Conservation (phyloP, 2,329 filamentous ascomycete genomes). For the Aspergillus bombycis region DNA sequence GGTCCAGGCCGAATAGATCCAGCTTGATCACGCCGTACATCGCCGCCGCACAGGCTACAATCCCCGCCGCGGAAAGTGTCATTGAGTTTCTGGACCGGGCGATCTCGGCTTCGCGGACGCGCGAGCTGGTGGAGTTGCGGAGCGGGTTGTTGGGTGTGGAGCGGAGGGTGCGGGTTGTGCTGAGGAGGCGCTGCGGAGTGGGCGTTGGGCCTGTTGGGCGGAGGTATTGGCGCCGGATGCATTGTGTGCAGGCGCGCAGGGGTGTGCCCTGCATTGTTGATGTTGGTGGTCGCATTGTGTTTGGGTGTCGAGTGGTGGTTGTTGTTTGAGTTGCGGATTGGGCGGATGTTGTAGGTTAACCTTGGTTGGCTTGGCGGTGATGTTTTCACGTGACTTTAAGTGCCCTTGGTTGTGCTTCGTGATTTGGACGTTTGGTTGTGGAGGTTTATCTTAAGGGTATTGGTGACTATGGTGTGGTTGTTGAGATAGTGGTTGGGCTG, state of each 20-base stretch:
- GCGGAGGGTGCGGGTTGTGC: constrained; percentile 33
- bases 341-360: background rate
- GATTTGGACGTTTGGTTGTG: background rate
- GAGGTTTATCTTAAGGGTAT: background rate
- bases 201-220: constrained; percentile 5
- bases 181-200: constrained; percentile 24
- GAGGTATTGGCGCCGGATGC: constrained; percentile 27
- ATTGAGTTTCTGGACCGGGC: constrained; percentile 37
- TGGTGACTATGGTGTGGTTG: background rate
- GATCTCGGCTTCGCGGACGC: constrained; percentile 27
- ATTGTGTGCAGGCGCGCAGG: constrained; percentile 33
- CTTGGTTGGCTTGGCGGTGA: background rate
- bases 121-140: constrained; percentile 26
- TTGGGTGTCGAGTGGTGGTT: background rate
- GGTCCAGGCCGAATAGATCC: constrained; percentile 34
- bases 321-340: background rate
- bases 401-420: background rate
- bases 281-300: constrained; percentile 17
- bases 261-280: constrained; percentile 17
- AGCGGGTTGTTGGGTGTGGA: constrained; percentile 33
- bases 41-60: constrained; percentile 41
- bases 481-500: background rate
- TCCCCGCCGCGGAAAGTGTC: constrained; percentile 39
- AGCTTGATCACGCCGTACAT: constrained; percentile 47
- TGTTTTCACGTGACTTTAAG: background rate